Evolutionary conservation across 129 eudicot genomes (phyloP), one percentile per base, ranked within the genome.

Genomic region (Saussurea involucrata): DNA sequence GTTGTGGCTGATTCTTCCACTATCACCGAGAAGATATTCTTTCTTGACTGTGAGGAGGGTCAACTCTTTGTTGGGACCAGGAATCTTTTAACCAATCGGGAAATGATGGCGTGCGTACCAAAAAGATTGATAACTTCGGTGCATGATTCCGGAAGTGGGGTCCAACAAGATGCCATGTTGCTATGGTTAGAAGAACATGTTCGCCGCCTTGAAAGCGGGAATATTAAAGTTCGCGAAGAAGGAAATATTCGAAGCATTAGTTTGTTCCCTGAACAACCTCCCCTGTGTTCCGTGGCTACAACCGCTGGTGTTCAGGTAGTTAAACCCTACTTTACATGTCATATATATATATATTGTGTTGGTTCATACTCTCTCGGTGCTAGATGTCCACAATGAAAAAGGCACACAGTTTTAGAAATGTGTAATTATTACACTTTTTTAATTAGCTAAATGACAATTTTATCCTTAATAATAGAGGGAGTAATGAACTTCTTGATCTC

Each of bases 31-130:
- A 94, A 94, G 88, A 36, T 75, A 60, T 94, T 94, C 81, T 85
- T 86, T 75, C 88, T 94, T 15, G 81, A 94, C 66, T 91, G 97
- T 80, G 72, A 66, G 73, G 84, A 69, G 42, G 97, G 92, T 66
- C 98, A 94, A 76, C 85, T 94, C 40, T 84, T 74, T 81, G 98
- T 94, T 40, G 98, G 98, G 67, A 91, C 93, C 11, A 79, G 82
- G 78, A 89, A 83, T 83, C 86, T 91, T 71, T 37, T 78, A 69
- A 25, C 31, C 8, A 79, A 81, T 29, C 80, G 87, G 28, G 93
- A 89, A 83, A 91, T 89, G 88, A 72, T 91, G 73, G 93, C 97
- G 49, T 94, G 98, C 83, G 98, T 94, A n/a, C 97, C 97, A 8
- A 75, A 77, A 33, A 78, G 75, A 34, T 63, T 86, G 69, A 76